phyloP scores from a whole-genome alignment of 1,284 basidiomycete genomes.

The Moesziomyces sp. region DNA sequence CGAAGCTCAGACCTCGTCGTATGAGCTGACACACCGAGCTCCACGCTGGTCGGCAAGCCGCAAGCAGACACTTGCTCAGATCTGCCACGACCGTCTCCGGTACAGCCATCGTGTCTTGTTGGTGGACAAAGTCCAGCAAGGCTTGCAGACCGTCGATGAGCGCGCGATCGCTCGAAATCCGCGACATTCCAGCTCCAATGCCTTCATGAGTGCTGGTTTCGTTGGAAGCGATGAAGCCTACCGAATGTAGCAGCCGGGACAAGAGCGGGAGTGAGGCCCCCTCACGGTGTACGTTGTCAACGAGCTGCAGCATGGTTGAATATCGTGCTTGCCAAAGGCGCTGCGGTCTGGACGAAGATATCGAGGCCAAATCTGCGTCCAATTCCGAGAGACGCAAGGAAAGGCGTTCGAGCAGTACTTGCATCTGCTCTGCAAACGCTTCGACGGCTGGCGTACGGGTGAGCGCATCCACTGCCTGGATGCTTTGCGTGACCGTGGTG shows the following conservation, averaged over 20 bases:
- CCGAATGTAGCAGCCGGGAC: constrained; percentile 10
- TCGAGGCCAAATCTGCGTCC: constrained; percentile 28
- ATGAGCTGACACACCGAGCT: constrained; percentile 26
- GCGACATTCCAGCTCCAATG: not conserved
- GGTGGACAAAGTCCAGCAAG: constrained; percentile 32
- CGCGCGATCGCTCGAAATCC: constrained; percentile 26
- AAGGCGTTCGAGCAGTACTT: constrained; percentile 28
- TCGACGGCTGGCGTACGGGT: constrained; percentile 37
- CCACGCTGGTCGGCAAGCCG: constrained; percentile 39
- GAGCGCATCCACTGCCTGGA: constrained; percentile 22
- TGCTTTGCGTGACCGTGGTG: constrained; percentile 15
- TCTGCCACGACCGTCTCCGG: constrained; percentile 17
- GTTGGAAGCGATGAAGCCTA: constrained; percentile 15
- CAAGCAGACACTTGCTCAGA: constrained; percentile 37
- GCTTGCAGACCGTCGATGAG: constrained; percentile 47
- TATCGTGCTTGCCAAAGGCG: constrained; percentile 8
- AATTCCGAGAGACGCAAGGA: constrained; percentile 13
- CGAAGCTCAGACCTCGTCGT: constrained; percentile 40
- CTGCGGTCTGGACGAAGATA: constrained; percentile 5
- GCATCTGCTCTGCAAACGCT: constrained; percentile 41
- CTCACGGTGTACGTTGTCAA: constrained; percentile 17
- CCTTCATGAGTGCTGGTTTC: not conserved
- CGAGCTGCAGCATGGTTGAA: constrained; percentile 27
- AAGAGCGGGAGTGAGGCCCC: constrained; percentile 25
- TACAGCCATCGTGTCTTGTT: constrained; percentile 15